Conservation (phyloP, 179 eudicot species). For the Vitellaria paradoxa region DNA sequence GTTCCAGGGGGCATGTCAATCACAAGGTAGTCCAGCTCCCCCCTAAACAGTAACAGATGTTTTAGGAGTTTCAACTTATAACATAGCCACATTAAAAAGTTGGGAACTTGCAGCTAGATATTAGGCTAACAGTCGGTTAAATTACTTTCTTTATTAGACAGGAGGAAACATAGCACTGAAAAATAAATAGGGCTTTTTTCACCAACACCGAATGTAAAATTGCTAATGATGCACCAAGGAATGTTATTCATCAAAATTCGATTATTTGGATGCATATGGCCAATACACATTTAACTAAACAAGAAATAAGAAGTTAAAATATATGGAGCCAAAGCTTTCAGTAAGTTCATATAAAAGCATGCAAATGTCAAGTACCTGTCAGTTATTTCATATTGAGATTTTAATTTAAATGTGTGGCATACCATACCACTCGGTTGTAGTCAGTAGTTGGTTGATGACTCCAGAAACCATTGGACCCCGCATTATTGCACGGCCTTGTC, state of each 20-base stretch:
- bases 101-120: not conserved
- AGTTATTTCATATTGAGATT: not conserved
- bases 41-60: constrained; percentile 48
- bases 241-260: not conserved
- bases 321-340: too few species aligned
- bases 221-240: not conserved
- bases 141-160: not conserved
- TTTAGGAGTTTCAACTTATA: not conserved
- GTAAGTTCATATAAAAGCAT: not conserved
- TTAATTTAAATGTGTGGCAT: not conserved
- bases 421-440: constrained; percentile 87
- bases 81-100: not conserved
- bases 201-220: not conserved
- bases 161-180: not conserved
- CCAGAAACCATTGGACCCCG: constrained; percentile 99
- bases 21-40: constrained; percentile 96
- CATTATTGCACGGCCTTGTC: constrained; percentile 99
- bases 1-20: constrained; percentile 99
- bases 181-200: not conserved
- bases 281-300: not conserved
- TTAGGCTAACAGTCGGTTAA: not conserved
- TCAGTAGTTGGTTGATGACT: constrained; percentile 89
- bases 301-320: not conserved
- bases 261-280: not conserved
- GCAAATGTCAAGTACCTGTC: not conserved